Conservation (phyloP, 345 rosid genomes). For the Bretschneidera sinensis region DNA sequence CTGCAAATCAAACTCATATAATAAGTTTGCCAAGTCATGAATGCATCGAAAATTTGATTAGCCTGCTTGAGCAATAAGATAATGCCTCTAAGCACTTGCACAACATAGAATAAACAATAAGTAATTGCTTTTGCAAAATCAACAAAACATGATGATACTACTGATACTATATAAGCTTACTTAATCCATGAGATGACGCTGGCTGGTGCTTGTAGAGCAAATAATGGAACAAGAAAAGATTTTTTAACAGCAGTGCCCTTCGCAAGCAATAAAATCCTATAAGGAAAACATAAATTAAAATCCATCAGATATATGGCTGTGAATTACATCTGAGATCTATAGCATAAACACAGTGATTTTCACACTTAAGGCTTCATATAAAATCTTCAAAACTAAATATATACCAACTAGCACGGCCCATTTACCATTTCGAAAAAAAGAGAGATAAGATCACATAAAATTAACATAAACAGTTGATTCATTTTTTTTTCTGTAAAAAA, state of each 20-base stretch:
- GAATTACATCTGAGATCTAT: background rate
- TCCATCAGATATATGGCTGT: background rate
- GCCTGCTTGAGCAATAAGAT: too few species aligned
- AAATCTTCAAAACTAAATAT: background rate
- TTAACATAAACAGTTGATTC: too few species aligned
- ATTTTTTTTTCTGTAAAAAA: too few species aligned
- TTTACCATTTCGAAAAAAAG: background rate
- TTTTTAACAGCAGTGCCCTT: slow-evolving; percentile 74
- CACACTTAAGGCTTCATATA: too few species aligned
- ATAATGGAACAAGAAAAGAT: slow-evolving; percentile 71
- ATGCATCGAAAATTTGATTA: background rate
- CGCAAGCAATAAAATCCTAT: slow-evolving; percentile 61
- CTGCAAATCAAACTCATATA: slow-evolving; percentile 39
- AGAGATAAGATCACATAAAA: background rate
- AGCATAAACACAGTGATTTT: background rate
- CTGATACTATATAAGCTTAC: slow-evolving; percentile 32
- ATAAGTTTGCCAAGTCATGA: slow-evolving; percentile 8
- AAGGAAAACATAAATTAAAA: slow-evolving; percentile 7
- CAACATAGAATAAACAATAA: background rate
- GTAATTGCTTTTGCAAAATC: background rate
- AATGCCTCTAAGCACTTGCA: background rate
- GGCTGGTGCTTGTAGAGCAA: slow-evolving; percentile 74
- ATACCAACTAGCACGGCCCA: background rate
- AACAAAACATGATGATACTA: background rate
- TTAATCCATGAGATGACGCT: slow-evolving; percentile 71